Evolutionary conservation across 768 basidiomycete species (phyloP).

Genomic region (Termitomyces sp.): DNA sequence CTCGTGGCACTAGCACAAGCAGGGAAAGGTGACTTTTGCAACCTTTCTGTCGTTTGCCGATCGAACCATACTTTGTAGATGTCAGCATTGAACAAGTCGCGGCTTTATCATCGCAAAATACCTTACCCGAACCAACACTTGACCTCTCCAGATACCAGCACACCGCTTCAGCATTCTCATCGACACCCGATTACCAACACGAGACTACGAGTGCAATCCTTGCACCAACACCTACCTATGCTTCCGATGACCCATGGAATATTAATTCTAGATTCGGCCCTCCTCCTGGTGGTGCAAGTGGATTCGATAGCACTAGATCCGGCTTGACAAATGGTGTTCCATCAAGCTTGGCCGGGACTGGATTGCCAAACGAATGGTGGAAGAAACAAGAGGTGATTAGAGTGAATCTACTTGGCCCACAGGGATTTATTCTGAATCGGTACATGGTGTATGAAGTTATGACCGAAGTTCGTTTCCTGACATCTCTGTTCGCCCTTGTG

Average conservation of each 20-base stretch:
- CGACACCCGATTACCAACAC: constrained; percentile 38
- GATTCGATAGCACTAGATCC: constrained; percentile 23
- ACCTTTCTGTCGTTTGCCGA: not conserved
- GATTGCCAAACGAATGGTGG: constrained; percentile 83
- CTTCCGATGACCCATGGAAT: constrained; percentile 67
- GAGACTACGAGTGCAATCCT: constrained; percentile 24
- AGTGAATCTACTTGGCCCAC: constrained; percentile 76
- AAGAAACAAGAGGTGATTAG: constrained; percentile 68
- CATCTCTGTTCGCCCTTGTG: not conserved
- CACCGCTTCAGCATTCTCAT: constrained; percentile 44
- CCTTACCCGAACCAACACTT: constrained; percentile 68
- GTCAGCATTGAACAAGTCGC: constrained; percentile 79
- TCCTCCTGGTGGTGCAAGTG: constrained; percentile 19
- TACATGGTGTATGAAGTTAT: constrained; percentile 80
- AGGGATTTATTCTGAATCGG: constrained; percentile 88
- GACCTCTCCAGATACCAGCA: constrained; percentile 54
- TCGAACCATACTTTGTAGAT: constrained; percentile 34
- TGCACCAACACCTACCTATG: not conserved
- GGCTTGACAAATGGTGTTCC: constrained; percentile 38
- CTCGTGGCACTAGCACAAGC: constrained; percentile 83
- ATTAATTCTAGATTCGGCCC: constrained; percentile 31
- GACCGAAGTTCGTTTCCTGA: constrained; percentile 55
- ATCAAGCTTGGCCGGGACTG: constrained; percentile 63
- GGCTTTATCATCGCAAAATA: constrained; percentile 69
- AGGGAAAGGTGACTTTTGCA: constrained; percentile 52